Evolutionary conservation across 31 red algal genomes (phyloP).

Genomic region (Bonnemaisonia californica): DNA sequence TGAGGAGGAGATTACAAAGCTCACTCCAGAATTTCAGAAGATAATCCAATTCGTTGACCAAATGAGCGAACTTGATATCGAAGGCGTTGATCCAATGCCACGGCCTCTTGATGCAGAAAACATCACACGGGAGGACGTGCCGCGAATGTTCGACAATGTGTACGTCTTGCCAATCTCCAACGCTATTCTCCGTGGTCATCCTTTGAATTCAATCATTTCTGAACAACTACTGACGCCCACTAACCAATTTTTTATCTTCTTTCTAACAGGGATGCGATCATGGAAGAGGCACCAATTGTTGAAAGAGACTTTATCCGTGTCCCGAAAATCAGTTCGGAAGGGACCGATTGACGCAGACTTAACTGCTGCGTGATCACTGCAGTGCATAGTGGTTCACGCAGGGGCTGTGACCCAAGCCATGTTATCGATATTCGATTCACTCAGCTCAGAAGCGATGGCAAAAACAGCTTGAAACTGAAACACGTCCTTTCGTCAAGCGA

Average conservation of each 20-base stretch:
- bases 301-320: constrained; percentile 47
- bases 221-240: background rate
- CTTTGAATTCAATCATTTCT: background rate
- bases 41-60: constrained; percentile 35
- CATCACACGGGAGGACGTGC: constrained; percentile 38
- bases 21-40: constrained; percentile 53
- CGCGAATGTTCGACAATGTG: constrained; percentile 35
- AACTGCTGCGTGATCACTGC: background rate
- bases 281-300: constrained; percentile 35
- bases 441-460: background rate
- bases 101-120: constrained; percentile 29
- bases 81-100: constrained; percentile 44
- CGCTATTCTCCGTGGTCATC: background rate
- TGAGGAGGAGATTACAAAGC: constrained; percentile 29
- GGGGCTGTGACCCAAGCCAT: background rate
- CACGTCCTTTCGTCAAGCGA: too few relatives aligned
- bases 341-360: background rate
- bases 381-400: background rate
- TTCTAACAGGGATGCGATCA: constrained; percentile 32
- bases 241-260: background rate
- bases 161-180: constrained; percentile 14
- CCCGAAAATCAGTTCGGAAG: constrained; percentile 38
- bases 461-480: too few relatives aligned
- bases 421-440: background rate
- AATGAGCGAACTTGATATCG: constrained; percentile 43